Conservation (phyloP, 2,329 filamentous ascomycete genomes). For the Venturia carpophila region DNA sequence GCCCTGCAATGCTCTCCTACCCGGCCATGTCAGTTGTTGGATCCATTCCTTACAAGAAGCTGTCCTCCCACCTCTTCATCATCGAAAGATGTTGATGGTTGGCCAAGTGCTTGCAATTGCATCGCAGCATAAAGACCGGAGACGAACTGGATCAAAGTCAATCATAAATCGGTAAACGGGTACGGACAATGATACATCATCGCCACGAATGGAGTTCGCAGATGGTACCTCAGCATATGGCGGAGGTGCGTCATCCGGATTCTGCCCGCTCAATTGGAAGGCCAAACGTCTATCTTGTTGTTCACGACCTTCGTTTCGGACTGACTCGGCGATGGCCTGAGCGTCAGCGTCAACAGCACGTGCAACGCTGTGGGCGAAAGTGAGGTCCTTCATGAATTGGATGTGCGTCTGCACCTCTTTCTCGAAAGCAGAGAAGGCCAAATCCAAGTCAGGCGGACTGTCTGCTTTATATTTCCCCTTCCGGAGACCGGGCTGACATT, state of each 20-base stretch:
- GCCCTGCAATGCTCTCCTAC: background rate
- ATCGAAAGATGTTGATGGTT: background rate
- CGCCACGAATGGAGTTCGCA: background rate
- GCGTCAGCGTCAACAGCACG: conserved; percentile 24
- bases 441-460: conserved; percentile 21
- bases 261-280: background rate
- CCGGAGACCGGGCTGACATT: background rate
- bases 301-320: conserved; percentile 22
- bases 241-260: background rate
- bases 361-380: conserved; percentile 25
- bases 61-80: background rate
- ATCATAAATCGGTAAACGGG: background rate
- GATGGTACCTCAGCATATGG: background rate
- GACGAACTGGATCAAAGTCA: background rate
- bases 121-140: background rate
- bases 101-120: background rate
- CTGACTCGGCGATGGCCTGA: conserved; percentile 20
- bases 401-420: conserved; percentile 21
- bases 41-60: background rate
- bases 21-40: background rate
- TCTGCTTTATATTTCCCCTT: conserved; percentile 24
- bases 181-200: background rate
- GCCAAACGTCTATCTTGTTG: conserved; percentile 20
- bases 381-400: conserved; percentile 22
- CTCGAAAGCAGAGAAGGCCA: conserved; percentile 23